Percentiles rank a stretch among this genome's conserved stretches.
Conservation (phyloP, 495 filamentous ascomycete species). For the Rhizodiscina lignyota region DNA sequence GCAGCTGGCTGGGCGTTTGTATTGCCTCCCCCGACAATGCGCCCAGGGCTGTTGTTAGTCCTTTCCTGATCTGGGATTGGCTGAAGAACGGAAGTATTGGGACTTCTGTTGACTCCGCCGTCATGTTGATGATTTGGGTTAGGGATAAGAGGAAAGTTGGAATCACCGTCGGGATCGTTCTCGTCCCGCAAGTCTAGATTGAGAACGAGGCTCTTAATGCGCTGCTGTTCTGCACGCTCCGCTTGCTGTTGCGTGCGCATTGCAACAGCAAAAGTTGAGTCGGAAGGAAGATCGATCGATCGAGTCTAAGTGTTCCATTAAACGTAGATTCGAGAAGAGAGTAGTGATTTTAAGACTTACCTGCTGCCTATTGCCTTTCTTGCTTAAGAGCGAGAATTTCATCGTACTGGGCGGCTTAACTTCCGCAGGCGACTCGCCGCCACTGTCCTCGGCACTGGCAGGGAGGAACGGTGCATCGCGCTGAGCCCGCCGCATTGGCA, state of each 20-base stretch:
- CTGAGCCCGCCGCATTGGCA: constrained; percentile 67
- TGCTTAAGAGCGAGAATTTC: constrained; percentile 87
- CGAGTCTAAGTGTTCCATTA: constrained; percentile 45
- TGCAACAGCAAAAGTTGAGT: constrained; percentile 86
- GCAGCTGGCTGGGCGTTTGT: not conserved
- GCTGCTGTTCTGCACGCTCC: constrained; percentile 87
- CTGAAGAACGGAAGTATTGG: not conserved
- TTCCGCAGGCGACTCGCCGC: constrained; percentile 7
- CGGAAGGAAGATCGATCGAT: constrained; percentile 83
- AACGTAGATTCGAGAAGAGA: not conserved
- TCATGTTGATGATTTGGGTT: constrained; percentile 1
- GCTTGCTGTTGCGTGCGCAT: constrained; percentile 92
- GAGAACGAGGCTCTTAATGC: constrained; percentile 92
- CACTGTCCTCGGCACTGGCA: constrained; percentile 30
- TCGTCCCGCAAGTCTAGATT: constrained; percentile 85
- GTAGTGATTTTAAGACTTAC: constrained; percentile 25
- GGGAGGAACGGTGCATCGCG: constrained; percentile 36
- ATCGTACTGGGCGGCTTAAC: constrained; percentile 27
- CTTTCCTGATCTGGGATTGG: not conserved
- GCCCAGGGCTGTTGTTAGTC: not conserved
- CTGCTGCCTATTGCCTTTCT: constrained; percentile 90
- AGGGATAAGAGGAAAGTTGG: constrained; percentile 4
- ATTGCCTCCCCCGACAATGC: not conserved
- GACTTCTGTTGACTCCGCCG: not conserved
- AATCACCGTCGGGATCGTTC: constrained; percentile 49